phyloP scores from a whole-genome alignment of 208 protist species.

The Paratrypanosoma confusum region DNA sequence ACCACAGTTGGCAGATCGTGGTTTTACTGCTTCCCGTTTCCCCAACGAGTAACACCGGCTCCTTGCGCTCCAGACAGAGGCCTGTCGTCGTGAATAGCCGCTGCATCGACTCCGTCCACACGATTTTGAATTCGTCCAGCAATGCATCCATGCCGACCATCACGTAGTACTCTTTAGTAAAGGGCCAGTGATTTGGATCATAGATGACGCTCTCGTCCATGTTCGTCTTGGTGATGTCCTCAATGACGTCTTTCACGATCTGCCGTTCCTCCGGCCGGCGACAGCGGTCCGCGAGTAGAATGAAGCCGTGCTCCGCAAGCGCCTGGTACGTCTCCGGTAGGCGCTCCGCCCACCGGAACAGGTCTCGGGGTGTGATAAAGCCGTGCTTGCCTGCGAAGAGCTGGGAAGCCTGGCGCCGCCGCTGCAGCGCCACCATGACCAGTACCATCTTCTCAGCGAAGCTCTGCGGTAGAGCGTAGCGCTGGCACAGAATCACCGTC shows the following conservation, averaged over 20 bases:
- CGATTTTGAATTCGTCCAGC: constrained; percentile 88
- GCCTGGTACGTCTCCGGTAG: constrained; percentile 81
- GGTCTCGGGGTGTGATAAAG: constrained; percentile 99
- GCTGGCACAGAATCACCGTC: constrained; percentile 91
- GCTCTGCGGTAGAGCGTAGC: constrained; percentile 90
- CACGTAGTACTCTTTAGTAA: constrained; percentile 58
- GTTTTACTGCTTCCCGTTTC: constrained; percentile 99
- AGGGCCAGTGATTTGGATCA: constrained; percentile 70
- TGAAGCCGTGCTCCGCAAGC: constrained; percentile 96
- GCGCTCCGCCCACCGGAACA: constrained; percentile 99
- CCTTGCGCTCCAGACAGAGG: constrained; percentile 89
- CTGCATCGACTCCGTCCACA: constrained; percentile 95
- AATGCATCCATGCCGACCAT: constrained; percentile 44
- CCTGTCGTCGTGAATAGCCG: constrained; percentile 94
- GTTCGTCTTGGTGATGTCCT: constrained; percentile 64
- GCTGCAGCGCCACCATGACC: constrained; percentile 95
- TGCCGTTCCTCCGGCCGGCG: constrained; percentile 90
- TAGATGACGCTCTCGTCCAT: constrained; percentile 58
- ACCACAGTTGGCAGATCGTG: constrained; percentile 95
- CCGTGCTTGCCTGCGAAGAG: constrained; percentile 98
- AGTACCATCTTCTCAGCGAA: constrained; percentile 92
- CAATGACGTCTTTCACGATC: constrained; percentile 90
- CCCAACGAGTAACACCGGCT: constrained; percentile 97
- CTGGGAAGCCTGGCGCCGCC: constrained; percentile 83
- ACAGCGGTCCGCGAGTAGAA: constrained; percentile 97